These are phyloP conservation scores for Physaria fendleri DNA, from an alignment of 345 rosid species.

Conservation along the genomic window DNA sequence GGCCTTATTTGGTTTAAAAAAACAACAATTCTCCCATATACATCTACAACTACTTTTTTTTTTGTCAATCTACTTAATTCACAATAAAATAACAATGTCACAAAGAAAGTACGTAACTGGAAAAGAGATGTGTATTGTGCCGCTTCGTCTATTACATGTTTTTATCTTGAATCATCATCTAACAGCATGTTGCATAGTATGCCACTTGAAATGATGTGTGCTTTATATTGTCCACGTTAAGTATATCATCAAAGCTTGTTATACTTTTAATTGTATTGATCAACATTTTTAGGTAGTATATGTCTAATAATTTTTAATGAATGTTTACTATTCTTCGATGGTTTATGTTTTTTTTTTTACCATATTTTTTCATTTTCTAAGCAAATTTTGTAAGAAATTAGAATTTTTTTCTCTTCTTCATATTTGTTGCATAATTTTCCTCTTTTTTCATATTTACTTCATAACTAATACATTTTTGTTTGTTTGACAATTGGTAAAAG, in stretches of 20 bases:
- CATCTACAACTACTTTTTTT: neutral
- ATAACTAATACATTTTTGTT: too few species aligned
- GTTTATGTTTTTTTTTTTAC: neutral
- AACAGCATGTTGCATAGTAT: neutral
- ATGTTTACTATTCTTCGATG: neutral
- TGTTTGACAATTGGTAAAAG: too few species aligned
- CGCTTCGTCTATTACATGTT: neutral
- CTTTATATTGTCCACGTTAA: neutral
- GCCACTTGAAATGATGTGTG: neutral
- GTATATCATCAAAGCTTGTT: neutral
- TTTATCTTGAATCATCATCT: neutral
- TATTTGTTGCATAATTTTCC: too few species aligned
- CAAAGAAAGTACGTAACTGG: neutral
- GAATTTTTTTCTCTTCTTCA: too few species aligned
- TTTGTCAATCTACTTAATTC: too few species aligned
- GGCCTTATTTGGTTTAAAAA: too few species aligned
- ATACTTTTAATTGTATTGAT: neutral
- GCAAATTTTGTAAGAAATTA: constrained; percentile 61
- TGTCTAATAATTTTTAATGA: neutral
- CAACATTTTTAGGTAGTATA: neutral
- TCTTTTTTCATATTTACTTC: too few species aligned
- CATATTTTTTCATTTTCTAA: neutral
- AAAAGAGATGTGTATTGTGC: neutral
- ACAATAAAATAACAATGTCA: neutral
- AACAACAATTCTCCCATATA: neutral